These are phyloP conservation scores for Neohortaea acidophila DNA, from an alignment of 495 filamentous ascomycete species.

Conservation along the genomic window DNA sequence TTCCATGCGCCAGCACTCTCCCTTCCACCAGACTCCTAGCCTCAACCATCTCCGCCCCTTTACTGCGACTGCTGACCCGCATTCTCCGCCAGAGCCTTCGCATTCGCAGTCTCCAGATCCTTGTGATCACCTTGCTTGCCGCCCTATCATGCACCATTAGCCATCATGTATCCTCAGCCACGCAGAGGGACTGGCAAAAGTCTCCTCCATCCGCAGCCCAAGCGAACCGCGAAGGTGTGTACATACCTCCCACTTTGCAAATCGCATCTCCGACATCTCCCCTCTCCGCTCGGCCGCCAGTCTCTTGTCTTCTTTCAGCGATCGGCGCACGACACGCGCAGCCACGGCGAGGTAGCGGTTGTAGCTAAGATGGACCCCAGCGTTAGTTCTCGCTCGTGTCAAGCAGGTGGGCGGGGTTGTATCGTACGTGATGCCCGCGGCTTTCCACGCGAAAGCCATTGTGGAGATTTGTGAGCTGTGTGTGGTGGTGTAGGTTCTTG, in stretches of 20 bases:
- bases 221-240: too few relatives aligned
- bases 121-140: constrained; percentile 89
- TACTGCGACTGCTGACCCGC: constrained; percentile 16
- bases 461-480: too few relatives aligned
- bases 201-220: too few relatives aligned
- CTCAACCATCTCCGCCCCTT: too few relatives aligned
- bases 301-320: constrained; percentile 85
- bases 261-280: constrained; percentile 75
- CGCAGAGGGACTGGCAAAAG: too few relatives aligned
- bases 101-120: constrained; percentile 58
- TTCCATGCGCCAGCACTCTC: too few relatives aligned
- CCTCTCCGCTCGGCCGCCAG: constrained; percentile 77
- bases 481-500: background rate
- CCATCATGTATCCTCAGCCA: too few relatives aligned
- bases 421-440: constrained; percentile 84
- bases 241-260: constrained; percentile 94
- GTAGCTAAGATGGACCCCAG: too few relatives aligned
- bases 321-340: constrained; percentile 67
- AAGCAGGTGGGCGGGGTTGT: background rate
- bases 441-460: constrained; percentile 98
- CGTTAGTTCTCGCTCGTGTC: too few relatives aligned
- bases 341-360: constrained; percentile 71
- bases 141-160: constrained; percentile 42
- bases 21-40: too few relatives aligned
- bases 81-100: constrained; percentile 40